Conservation (phyloP, 768 basidiomycete species). For the Lactarius trivialis region DNA sequence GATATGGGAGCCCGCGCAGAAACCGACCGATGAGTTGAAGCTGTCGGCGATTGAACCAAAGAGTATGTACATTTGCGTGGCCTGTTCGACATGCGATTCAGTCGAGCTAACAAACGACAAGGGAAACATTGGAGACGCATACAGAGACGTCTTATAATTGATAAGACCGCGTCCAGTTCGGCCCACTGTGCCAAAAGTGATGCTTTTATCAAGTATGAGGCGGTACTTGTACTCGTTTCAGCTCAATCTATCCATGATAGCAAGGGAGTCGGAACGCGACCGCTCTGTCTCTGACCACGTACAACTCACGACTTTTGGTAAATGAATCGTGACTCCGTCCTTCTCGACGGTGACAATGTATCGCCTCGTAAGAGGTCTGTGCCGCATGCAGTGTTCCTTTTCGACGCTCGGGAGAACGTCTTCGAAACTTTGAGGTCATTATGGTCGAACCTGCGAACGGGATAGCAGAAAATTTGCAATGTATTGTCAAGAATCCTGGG, state of each 20-base stretch:
- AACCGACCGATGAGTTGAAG: not conserved
- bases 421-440: constrained; percentile 91
- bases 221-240: constrained; percentile 97
- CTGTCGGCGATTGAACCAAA: not conserved
- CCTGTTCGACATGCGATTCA: not conserved
- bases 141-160: constrained; percentile 53
- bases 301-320: constrained; percentile 77
- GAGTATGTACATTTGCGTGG: not conserved
- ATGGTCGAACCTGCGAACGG: constrained; percentile 93
- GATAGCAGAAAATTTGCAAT: constrained; percentile 86
- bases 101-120: not conserved
- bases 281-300: no score
- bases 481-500: no score
- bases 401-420: constrained; percentile 73
- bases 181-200: constrained; percentile 91
- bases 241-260: constrained; percentile 58
- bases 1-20: not conserved
- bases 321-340: constrained; percentile 86
- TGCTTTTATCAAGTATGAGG: constrained; percentile 86
- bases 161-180: constrained; percentile 92
- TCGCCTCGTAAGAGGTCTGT: constrained; percentile 72
- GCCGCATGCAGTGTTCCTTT: constrained; percentile 84
- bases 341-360: constrained; percentile 97
- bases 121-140: no score
- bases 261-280: not conserved